Evolutionary conservation across 176 grass and related monocot genomes (phyloP).

Genomic region (Themeda triandra): DNA sequence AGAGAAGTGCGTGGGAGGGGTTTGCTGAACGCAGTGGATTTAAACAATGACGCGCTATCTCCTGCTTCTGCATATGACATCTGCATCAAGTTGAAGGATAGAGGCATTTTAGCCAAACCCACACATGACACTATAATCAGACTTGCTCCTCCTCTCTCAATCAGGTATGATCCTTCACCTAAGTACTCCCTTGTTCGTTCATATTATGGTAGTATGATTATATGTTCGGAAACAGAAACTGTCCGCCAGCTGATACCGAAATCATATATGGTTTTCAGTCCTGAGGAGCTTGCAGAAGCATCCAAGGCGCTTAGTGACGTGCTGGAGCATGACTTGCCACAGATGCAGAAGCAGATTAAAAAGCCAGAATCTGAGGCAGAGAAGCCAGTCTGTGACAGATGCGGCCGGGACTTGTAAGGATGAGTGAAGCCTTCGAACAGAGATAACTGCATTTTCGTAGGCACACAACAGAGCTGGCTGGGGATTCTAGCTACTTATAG

Average conservation of each 20-base stretch:
- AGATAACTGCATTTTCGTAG: not conserved
- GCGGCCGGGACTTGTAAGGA: constrained; percentile 44
- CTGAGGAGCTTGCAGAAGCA: constrained; percentile 74
- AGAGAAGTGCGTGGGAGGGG: constrained; percentile 82
- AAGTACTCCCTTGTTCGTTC: no score
- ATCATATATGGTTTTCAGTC: constrained; percentile 42
- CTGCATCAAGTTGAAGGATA: constrained; percentile 93
- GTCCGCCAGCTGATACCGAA: not conserved
- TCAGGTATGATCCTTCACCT: constrained; percentile 48
- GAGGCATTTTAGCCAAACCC: constrained; percentile 92
- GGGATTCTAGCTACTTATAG: not conserved
- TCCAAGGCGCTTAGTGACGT: constrained; percentile 78
- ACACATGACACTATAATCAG: constrained; percentile 94
- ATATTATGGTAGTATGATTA: not conserved
- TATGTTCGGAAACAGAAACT: not conserved
- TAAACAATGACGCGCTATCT: constrained; percentile 56
- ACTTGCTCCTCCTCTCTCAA: constrained; percentile 72
- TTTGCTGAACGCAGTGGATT: constrained; percentile 86
- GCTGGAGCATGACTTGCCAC: constrained; percentile 72
- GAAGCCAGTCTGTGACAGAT: constrained; percentile 62
- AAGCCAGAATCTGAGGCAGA: constrained; percentile 44
- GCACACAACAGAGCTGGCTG: no score
- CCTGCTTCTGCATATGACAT: constrained; percentile 90
- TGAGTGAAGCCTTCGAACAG: not conserved
- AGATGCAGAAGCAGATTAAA: constrained; percentile 64